Evolutionary conservation across 768 basidiomycete species (phyloP), one percentile per base, ranked within the genome.

Genomic region (Rhodotorula kratochvilovae): DNA sequence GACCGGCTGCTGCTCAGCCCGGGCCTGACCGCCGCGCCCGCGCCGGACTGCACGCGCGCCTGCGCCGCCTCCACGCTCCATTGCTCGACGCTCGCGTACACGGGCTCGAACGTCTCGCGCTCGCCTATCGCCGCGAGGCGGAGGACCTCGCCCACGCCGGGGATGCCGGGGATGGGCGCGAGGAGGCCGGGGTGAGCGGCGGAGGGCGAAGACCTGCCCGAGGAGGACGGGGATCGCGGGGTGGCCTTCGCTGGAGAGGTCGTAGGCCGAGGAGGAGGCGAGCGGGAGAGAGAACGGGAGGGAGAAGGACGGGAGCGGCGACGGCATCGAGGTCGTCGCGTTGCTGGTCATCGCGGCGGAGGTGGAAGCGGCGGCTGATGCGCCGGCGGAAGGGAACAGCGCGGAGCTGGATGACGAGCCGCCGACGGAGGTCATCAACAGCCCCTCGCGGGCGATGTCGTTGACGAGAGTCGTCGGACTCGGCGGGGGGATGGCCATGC

Each of bases 401-500:
- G 36, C 17, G 3, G 36, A 25, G 10, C 8, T 36, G 0, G 19
- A 25, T 8, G 35, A 31, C 6, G 4, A 35, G 35, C 13, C 10
- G 21, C 10, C 56, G 36, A 12, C 21, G 19, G 56, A 5, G 23
- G 31, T 57, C 51, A n/a, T 16, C 5, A 2, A 13, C 12, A 54
- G 16, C 10, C 69, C 69, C 21, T 33, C 42, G 15, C 50, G 36
- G 50, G 54, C 61, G 15, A 71, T 63, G 39, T 62, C n/a, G 48
- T 66, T 57, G 50, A 70, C 67, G 35, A 74, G 63, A 17, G 60
- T 64, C 13, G 67, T 65, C 35, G 75, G 75, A 11, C 67, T 68
- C 39, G 75, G 75, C 16, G 75, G 75, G 12, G 75, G 75, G n/a
- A 76, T 62, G 31, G 65, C 43, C 75, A 76, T 76, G 23, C 48